These are phyloP conservation scores for Trypanosoma mega DNA, from an alignment of 208 protist genomes.

Conservation along the genomic window DNA sequence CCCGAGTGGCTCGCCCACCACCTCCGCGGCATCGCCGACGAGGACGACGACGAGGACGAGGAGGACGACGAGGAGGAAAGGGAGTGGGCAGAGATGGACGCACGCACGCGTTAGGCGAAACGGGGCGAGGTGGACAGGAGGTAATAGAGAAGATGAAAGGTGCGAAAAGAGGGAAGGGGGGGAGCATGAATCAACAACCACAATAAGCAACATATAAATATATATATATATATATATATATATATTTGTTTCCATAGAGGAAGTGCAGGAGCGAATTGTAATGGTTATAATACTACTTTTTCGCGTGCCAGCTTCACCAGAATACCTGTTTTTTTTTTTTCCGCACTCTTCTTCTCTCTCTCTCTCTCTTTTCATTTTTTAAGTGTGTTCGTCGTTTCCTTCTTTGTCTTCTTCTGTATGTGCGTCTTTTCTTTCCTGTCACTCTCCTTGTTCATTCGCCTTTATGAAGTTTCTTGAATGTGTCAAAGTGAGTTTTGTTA, in stretches of 20 bases:
- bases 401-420: too few relatives aligned
- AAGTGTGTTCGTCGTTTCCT: too few relatives aligned
- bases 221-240: background rate
- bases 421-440: too few relatives aligned
- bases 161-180: too few relatives aligned
- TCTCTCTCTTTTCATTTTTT: background rate
- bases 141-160: background rate
- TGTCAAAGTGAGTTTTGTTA: too few relatives aligned
- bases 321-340: background rate
- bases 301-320: background rate
- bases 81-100: conserved; percentile 42
- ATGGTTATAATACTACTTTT: background rate
- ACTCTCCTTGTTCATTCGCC: too few relatives aligned
- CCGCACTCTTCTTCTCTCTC: background rate
- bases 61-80: conserved; percentile 37
- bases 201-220: too few relatives aligned
- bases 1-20: conserved; percentile 59
- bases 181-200: too few relatives aligned
- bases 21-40: conserved; percentile 41
- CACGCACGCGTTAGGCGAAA: conserved; percentile 18
- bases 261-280: too few relatives aligned
- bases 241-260: background rate
- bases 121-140: background rate
- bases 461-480: too few relatives aligned
- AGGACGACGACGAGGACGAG: conserved; percentile 40